These are phyloP conservation scores for Lodderomyces margitis DNA, from an alignment of 1,139 yeast genomes.

Conservation along the genomic window DNA sequence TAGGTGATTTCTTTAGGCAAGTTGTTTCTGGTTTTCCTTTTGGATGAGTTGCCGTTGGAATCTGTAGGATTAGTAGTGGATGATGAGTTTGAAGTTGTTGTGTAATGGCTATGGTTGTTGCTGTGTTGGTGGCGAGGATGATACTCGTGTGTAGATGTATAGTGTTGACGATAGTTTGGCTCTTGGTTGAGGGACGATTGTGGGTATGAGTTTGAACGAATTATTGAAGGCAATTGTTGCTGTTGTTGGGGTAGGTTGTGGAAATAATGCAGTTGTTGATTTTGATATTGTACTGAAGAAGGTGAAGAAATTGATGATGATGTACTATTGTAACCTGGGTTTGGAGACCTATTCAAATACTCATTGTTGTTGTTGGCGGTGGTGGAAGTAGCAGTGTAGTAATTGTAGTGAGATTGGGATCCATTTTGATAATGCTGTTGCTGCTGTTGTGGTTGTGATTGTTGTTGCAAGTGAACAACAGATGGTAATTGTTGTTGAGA, in stretches of 20 bases:
- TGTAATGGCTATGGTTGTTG: conserved; percentile 1
- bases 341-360: background rate
- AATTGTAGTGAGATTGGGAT: conserved; percentile 6
- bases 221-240: conserved; percentile 4
- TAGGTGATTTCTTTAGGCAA: conserved; percentile 88
- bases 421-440: conserved; percentile 1
- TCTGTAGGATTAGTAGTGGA: background rate
- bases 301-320: conserved; percentile 7
- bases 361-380: conserved; percentile 1
- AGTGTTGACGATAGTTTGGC: conserved; percentile 1
- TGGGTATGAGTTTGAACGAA: conserved; percentile 8
- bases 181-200: background rate
- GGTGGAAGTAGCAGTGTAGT: conserved; percentile 6
- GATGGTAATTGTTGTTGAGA: conserved; percentile 10
- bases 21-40: conserved; percentile 63
- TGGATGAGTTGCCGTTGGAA: conserved; percentile 8
- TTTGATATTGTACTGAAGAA: conserved; percentile 9
- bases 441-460: conserved; percentile 5
- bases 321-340: background rate
- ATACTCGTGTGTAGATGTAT: conserved; percentile 2
- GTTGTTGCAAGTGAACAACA: conserved; percentile 10
- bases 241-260: conserved; percentile 4
- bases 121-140: background rate
- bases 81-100: conserved; percentile 8
- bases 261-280: conserved; percentile 5